Conservation (phyloP, 371 early-diverging fungal genomes). For the Mucor lusitanicus region DNA sequence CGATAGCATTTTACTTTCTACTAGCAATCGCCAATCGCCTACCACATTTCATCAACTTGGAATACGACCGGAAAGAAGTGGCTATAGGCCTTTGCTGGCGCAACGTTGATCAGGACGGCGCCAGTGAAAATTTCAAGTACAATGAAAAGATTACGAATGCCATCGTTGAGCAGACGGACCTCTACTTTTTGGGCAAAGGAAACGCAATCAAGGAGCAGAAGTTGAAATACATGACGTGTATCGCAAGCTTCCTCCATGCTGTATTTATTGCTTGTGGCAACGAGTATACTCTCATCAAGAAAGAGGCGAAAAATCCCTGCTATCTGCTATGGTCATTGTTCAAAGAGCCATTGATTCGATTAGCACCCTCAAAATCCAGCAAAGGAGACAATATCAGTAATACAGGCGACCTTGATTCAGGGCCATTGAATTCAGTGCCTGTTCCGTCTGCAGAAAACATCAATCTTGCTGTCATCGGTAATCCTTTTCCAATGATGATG, state of each 20-base stretch:
- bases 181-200: neutral
- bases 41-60: neutral
- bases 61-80: neutral
- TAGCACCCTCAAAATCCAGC: neutral
- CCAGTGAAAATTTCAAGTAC: neutral
- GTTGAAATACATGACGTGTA: neutral
- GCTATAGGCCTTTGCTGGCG: neutral
- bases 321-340: neutral
- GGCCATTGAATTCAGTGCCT: too few species aligned
- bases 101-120: neutral
- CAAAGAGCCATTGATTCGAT: neutral
- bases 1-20: neutral
- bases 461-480: too few species aligned
- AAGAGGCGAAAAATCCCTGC: neutral
- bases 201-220: neutral
- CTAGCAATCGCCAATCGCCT: neutral
- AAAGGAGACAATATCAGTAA: neutral
- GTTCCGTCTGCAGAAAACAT: too few species aligned
- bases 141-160: neutral
- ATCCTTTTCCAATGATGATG: too few species aligned
- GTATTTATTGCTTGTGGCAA: neutral
- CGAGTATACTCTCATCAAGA: neutral
- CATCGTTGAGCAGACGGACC: neutral
- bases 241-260: neutral
- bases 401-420: too few species aligned